A percentile compares a stretch with the other conserved stretches of the same genome.
Conservation (phyloP, 352 stramenopile species). For the Pythium volutum region DNA sequence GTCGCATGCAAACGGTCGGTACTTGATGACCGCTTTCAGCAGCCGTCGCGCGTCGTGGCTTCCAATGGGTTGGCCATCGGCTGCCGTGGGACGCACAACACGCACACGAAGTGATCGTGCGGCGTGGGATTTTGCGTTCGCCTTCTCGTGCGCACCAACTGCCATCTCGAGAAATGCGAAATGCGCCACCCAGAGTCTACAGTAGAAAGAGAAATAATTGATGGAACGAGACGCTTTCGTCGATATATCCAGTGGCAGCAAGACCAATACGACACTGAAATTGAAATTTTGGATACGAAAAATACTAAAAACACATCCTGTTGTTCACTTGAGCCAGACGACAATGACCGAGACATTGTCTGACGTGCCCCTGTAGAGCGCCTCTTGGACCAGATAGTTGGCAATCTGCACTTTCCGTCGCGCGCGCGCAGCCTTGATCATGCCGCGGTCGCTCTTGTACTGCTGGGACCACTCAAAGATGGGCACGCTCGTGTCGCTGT, state of each 20-base stretch:
- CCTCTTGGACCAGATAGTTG: conserved; percentile 91
- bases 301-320: not conserved
- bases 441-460: conserved; percentile 85
- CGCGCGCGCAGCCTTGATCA: conserved; percentile 88
- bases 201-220: not conserved
- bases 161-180: not conserved
- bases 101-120: conserved; percentile 4
- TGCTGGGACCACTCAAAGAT: conserved; percentile 91
- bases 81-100: conserved; percentile 7
- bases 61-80: not conserved
- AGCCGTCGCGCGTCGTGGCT: not conserved
- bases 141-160: not conserved
- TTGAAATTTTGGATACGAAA: not conserved
- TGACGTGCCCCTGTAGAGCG: conserved; percentile 83
- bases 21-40: not conserved
- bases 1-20: conserved; percentile 1
- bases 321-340: conserved; percentile 76
- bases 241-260: not conserved
- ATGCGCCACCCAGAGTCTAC: too few species aligned
- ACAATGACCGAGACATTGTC: conserved; percentile 93
- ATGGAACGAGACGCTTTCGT: not conserved
- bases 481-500: conserved; percentile 79
- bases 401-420: conserved; percentile 90
- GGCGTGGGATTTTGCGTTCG: not conserved
- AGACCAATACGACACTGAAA: too few species aligned